Base-by-base conservation (phyloP, 805 yeast species). In the Wickerhamiella brachini region DNA sequence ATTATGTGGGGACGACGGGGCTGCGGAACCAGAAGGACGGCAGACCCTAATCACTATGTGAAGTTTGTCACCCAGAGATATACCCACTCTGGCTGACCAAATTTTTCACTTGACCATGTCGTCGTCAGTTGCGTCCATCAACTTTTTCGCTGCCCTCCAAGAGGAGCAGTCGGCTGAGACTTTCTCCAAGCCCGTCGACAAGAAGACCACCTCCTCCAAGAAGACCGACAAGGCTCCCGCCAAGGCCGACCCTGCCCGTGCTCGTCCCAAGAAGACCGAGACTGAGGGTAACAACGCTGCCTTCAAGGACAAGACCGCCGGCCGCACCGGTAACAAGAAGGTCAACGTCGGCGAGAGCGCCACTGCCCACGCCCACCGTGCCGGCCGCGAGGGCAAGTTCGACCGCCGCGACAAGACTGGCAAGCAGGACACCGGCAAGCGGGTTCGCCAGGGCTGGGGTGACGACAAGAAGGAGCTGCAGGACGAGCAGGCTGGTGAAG, bases 281-380 rank as follows among this genome's bases (percentile, higher is more conserved):
- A 73, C 82, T 53, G 71, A 86, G 62, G 95, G 93, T 70, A 88
- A 86, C 76, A 95, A 87, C 65, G 95, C 87, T 62, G 95, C 94
- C 57, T 71, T 81, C 69, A 81, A 74, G 70, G 79, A 73, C 77
- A 81, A 78, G 75, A 66, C 71, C 66, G 79, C 82, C 69, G 93
- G 93, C 77, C 77, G 78, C 61, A 55, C 67, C 55, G 77, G 77
- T 70, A 71, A 77, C 74, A 71, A 68, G 62, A 70, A 68, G 59
- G 65, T 74, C 55, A 70, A 65, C 59, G 63, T 59, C 34, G 68
- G 69, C 47, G 73, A 71, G 56, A 80, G 78, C 60, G 73, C 77
- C 54, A 78, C 77, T 60, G 74, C 79, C 61, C 63, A 74, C 54
- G 62, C 74, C 52, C 70, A 79, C 60, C 78, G 79, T 54, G 56